A percentile compares a stretch with the other conserved stretches of the same genome.
Conservation (phyloP, 1,139 yeast genomes). For the Pichia sp. region DNA sequence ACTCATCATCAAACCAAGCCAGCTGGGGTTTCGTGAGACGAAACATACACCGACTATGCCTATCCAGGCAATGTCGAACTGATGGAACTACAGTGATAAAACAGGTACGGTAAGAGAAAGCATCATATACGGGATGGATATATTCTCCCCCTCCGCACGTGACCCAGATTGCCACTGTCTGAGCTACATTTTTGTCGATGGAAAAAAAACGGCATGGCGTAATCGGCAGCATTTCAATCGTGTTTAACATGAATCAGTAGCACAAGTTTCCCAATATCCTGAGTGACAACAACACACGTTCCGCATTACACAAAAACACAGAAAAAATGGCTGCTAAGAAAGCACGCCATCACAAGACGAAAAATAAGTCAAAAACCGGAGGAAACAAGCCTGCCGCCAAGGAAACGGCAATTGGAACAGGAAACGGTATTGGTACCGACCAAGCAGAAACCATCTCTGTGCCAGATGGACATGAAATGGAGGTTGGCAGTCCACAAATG, state of each 20-base stretch:
- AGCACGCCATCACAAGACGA: constrained; percentile 1
- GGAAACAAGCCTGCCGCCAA: background rate
- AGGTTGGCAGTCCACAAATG: background rate
- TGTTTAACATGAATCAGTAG: background rate
- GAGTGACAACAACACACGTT: background rate
- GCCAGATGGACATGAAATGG: background rate
- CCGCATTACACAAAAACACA: background rate
- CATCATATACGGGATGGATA: background rate
- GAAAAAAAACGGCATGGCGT: background rate
- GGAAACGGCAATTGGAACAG: background rate
- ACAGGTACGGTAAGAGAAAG: background rate
- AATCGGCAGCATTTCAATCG: background rate
- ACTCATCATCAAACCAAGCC: too few relatives aligned
- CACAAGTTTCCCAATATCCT: background rate
- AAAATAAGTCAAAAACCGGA: background rate
- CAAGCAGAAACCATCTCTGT: background rate
- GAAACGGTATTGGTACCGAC: background rate
- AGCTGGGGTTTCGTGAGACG: too few relatives aligned
- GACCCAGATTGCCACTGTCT: background rate
- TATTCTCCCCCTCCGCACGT: background rate
- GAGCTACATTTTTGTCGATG: background rate
- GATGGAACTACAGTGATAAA: too few relatives aligned
- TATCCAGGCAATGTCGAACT: too few relatives aligned
- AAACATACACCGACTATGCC: too few relatives aligned
- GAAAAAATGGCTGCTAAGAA: constrained; percentile 7